These are phyloP conservation scores for Mortierella alpina DNA, from an alignment of 192 early-diverging fungal species.

Conservation along the genomic window DNA sequence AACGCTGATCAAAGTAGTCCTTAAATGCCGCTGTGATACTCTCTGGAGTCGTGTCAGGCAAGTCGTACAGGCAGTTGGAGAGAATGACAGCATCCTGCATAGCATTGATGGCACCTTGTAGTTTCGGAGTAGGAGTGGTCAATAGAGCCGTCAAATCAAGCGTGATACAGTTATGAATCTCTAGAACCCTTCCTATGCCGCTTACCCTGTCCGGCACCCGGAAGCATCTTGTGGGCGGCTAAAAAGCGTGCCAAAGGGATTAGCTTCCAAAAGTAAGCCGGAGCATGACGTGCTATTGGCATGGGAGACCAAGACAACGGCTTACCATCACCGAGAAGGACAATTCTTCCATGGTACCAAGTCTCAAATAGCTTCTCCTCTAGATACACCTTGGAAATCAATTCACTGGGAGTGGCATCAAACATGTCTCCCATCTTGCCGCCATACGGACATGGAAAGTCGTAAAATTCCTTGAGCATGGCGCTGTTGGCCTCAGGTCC, in stretches of 20 bases:
- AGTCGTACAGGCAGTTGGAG: conserved; percentile 21
- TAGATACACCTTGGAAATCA: background rate
- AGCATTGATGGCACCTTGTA: conserved; percentile 7
- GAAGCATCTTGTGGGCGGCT: no score
- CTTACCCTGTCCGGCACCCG: no score
- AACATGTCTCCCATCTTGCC: background rate
- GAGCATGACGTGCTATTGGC: no score
- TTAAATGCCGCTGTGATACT: conserved; percentile 4
- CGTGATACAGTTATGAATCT: background rate
- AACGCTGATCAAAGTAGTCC: conserved; percentile 6
- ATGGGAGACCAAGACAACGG: background rate
- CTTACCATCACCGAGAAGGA: background rate
- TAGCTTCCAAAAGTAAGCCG: background rate
- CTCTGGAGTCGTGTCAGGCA: conserved; percentile 1
- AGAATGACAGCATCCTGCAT: conserved; percentile 16
- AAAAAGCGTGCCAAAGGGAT: background rate
- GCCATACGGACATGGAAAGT: background rate
- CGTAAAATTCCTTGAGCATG: conserved; percentile 4
- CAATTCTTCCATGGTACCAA: background rate
- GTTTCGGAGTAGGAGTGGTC: background rate
- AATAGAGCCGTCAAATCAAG: background rate
- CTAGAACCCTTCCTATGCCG: background rate
- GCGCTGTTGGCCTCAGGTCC: background rate
- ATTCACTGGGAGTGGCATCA: background rate
- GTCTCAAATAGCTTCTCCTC: conserved; percentile 3